phyloP scores from a whole-genome alignment of 441 rosid genomes.

The Cnidoscolus chayamansa region DNA sequence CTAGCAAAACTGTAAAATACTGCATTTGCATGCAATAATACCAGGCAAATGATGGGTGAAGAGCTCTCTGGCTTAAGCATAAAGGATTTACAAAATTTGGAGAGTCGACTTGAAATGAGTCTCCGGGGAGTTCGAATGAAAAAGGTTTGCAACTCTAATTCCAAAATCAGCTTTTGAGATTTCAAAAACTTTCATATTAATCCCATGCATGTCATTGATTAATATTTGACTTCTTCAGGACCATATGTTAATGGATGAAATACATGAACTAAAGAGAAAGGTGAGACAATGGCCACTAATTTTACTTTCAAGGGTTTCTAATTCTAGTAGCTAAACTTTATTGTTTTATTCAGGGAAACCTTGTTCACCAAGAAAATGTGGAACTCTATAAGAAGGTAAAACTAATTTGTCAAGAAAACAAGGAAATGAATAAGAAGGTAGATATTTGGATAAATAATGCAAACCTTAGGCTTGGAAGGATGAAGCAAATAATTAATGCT shows the following conservation, averaged over 20 bases:
- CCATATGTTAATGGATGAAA: constrained; percentile 60
- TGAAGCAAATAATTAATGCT: constrained; percentile 13
- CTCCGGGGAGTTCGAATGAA: constrained; percentile 56
- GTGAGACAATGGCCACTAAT: constrained; percentile 28
- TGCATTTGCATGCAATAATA: constrained; percentile 19
- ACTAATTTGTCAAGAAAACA: constrained; percentile 58
- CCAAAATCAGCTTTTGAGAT: constrained; percentile 6
- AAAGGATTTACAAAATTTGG: constrained; percentile 69
- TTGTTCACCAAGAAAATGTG: constrained; percentile 78
- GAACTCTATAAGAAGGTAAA: constrained; percentile 86
- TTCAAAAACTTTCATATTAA: constrained; percentile 10
- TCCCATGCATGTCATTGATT: constrained; percentile 17
- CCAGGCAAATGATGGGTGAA: constrained; percentile 97
- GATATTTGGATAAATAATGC: constrained; percentile 17
- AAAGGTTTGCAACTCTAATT: constrained; percentile 42
- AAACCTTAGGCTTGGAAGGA: constrained; percentile 12
- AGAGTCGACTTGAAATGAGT: constrained; percentile 57
- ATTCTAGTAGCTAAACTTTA: constrained; percentile 21
- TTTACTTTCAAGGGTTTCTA: constrained; percentile 15
- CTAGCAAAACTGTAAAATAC: neutral
- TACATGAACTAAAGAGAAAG: constrained; percentile 65
- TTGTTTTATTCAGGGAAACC: constrained; percentile 53
- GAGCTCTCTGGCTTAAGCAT: constrained; percentile 68
- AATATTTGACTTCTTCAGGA: constrained; percentile 44
- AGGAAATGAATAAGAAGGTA: constrained; percentile 52